A percentile compares a stretch with the other conserved stretches of the same genome.
Evolutionary conservation across 1,284 basidiomycete species (phyloP).

Genomic region (Boletus semigastroideus): DNA sequence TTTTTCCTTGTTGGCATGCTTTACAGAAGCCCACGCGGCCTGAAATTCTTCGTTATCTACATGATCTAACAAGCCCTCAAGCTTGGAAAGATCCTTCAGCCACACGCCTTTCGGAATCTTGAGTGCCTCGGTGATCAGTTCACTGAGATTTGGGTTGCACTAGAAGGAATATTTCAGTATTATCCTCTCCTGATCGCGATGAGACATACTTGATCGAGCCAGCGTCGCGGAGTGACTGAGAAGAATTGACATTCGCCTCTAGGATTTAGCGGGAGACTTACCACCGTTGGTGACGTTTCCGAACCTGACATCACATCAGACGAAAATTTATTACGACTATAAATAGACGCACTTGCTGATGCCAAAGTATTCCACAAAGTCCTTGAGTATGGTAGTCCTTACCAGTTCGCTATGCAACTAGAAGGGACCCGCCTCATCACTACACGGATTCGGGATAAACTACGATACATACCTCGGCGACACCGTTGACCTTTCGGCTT

Average conservation of each 20-base stretch:
- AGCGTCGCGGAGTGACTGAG: conserved; percentile 78
- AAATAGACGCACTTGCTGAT: conserved; percentile 59
- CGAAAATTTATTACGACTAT: neutral
- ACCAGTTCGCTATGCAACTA: conserved; percentile 76
- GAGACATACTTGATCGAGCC: conserved; percentile 72
- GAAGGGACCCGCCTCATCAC: neutral
- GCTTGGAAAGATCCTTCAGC: conserved; percentile 76
- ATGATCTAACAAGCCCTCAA: conserved; percentile 66
- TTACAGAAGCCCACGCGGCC: conserved; percentile 78
- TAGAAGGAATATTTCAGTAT: conserved; percentile 31
- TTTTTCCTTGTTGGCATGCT: conserved; percentile 84
- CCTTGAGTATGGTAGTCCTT: conserved; percentile 80
- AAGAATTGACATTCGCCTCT: neutral
- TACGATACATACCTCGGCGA: conserved; percentile 71
- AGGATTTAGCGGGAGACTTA: conserved; percentile 41
- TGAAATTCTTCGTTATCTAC: conserved; percentile 75
- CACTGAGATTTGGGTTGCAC: conserved; percentile 86
- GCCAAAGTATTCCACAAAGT: conserved; percentile 87
- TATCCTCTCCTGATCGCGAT: neutral
- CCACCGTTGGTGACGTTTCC: conserved; percentile 85
- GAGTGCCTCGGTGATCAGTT: conserved; percentile 81
- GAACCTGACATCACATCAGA: conserved; percentile 46
- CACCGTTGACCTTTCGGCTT: conserved; percentile 89
- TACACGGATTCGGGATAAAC: neutral
- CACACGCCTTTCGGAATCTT: conserved; percentile 71